phyloP scores from a whole-genome alignment of 2,329 filamentous ascomycete species.

The Microdochium nivale region DNA sequence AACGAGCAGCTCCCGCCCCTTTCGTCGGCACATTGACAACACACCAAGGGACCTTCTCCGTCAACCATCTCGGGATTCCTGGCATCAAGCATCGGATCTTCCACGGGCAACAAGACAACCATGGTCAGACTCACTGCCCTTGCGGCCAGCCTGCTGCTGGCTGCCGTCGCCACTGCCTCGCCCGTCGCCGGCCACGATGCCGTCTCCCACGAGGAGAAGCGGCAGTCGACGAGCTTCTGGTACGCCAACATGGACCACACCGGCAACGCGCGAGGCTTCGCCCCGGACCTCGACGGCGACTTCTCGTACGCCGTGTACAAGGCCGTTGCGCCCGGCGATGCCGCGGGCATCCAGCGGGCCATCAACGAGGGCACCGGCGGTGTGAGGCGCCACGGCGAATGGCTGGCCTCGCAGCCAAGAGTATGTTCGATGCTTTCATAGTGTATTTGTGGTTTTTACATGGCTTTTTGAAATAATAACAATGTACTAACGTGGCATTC shows the following conservation, averaged over 20 bases:
- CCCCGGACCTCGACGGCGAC: conserved; percentile 29
- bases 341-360: conserved; percentile 25
- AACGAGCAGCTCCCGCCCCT: neutral
- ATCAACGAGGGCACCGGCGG: conserved; percentile 27
- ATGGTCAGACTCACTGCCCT: neutral
- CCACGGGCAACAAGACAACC: neutral
- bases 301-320: conserved; percentile 27
- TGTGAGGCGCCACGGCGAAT: conserved; percentile 22
- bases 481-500: neutral
- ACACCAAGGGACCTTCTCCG: neutral
- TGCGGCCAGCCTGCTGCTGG: neutral
- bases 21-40: neutral
- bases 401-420: conserved; percentile 32
- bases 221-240: conserved; percentile 23
- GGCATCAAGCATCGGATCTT: neutral
- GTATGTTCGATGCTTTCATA: conserved; percentile 8
- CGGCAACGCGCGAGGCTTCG: conserved; percentile 24
- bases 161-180: neutral
- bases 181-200: neutral
- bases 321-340: conserved; percentile 27
- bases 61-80: no score
- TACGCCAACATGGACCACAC: conserved; percentile 33
- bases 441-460: neutral
- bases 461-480: conserved; percentile 4
- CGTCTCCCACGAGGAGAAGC: neutral